Percentiles rank a stretch among this genome's conserved stretches.
These are phyloP conservation scores for Saccharomycopsis fibuligera DNA, from an alignment of 805 yeast species.

Conservation along the genomic window DNA sequence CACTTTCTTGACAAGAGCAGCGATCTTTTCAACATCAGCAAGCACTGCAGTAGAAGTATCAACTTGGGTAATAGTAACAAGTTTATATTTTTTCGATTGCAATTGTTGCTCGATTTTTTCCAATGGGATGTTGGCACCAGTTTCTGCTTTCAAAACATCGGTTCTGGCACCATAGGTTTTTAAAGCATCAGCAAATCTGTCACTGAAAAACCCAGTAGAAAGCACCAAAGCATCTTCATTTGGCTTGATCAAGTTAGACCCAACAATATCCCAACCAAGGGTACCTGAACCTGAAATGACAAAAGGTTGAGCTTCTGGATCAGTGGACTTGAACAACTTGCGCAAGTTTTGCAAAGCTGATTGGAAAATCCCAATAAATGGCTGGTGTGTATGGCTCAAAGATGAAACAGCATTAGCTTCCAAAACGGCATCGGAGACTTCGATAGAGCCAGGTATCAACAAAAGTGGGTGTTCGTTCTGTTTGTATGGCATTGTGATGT, in stretches of 20 bases:
- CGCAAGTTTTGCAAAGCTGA: conserved; percentile 62
- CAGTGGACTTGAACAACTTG: conserved; percentile 63
- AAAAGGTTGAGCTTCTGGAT: conserved; percentile 65
- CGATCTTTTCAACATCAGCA: conserved; percentile 57
- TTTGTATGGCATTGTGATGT: conserved; percentile 15
- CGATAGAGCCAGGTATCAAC: conserved; percentile 84
- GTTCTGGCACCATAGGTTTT: conserved; percentile 69
- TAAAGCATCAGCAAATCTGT: conserved; percentile 72
- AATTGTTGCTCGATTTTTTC: conserved; percentile 51
- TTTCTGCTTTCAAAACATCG: conserved; percentile 58
- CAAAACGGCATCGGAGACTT: conserved; percentile 73
- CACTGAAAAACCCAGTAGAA: conserved; percentile 87
- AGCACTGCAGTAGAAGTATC: conserved; percentile 95
- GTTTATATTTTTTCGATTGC: conserved; percentile 44
- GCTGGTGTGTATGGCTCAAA: conserved; percentile 85
- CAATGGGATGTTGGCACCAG: conserved; percentile 66
- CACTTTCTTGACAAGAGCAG: conserved; percentile 51
- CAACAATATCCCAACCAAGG: conserved; percentile 89
- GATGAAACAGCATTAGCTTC: conserved; percentile 78
- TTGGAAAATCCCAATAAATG: conserved; percentile 70
- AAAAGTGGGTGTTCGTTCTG: conserved; percentile 25
- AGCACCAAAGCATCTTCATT: conserved; percentile 62
- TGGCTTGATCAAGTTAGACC: conserved; percentile 60
- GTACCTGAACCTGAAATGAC: conserved; percentile 90
- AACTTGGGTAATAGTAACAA: conserved; percentile 86